These are phyloP conservation scores for Dothidotthia symphoricarpi DNA, from an alignment of 2,329 filamentous ascomycete genomes.

Conservation along the genomic window DNA sequence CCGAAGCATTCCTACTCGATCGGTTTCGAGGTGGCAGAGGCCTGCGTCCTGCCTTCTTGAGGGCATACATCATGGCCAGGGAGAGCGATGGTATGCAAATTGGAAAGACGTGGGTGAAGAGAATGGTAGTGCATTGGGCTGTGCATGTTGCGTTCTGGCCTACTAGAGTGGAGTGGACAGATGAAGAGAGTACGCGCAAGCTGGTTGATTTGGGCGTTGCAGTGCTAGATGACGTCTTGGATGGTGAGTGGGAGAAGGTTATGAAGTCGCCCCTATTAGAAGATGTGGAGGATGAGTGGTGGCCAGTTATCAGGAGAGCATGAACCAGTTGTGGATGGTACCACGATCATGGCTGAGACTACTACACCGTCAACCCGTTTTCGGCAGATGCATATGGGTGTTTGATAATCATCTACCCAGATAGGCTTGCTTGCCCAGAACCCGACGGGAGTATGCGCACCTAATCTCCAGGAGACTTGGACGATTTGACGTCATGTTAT, in stretches of 20 bases:
- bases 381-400: no score
- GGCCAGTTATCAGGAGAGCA: no score
- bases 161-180: constrained; percentile 30
- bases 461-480: no score
- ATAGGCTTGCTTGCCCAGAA: no score
- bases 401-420: no score
- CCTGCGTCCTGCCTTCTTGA: constrained; percentile 29
- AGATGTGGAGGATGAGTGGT: constrained; percentile 11
- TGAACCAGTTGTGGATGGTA: no score
- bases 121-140: constrained; percentile 37
- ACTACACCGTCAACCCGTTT: no score
- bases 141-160: constrained; percentile 41
- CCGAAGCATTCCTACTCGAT: constrained; percentile 41
- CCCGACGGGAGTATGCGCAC: no score
- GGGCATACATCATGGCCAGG: constrained; percentile 19
- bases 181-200: constrained; percentile 21
- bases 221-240: constrained; percentile 14
- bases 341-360: no score
- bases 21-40: constrained; percentile 31
- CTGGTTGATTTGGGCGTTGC: constrained; percentile 27
- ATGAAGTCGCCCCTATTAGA: constrained; percentile 10
- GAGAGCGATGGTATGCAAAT: constrained; percentile 1
- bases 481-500: no score
- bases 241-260: constrained; percentile 23
- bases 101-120: constrained; percentile 22